phyloP scores from a whole-genome alignment of 2,329 filamentous ascomycete species.

The Madurella mycetomatis region DNA sequence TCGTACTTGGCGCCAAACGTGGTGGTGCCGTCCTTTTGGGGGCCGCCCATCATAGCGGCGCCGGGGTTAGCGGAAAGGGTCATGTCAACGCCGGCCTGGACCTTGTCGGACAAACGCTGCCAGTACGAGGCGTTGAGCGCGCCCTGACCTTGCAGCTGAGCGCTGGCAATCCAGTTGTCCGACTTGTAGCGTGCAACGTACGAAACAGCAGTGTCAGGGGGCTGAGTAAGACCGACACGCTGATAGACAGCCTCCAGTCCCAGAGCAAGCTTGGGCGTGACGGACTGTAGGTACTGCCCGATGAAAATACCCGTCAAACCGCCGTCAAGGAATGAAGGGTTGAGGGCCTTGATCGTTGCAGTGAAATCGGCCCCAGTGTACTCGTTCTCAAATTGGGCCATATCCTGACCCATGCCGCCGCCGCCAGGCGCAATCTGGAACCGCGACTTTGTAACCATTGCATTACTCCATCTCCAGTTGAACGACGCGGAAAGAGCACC shows the following conservation, averaged over 20 bases:
- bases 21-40: slow-evolving; percentile 80
- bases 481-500: slow-evolving; percentile 80
- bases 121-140: slow-evolving; percentile 90
- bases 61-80: slow-evolving; percentile 75
- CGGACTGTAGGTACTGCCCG: slow-evolving; percentile 88
- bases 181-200: slow-evolving; percentile 91
- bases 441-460: slow-evolving; percentile 75
- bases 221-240: slow-evolving; percentile 74
- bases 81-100: slow-evolving; percentile 93
- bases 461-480: slow-evolving; percentile 80
- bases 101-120: slow-evolving; percentile 86
- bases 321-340: slow-evolving; percentile 90
- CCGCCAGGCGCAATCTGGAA: slow-evolving; percentile 76
- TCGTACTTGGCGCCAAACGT: slow-evolving; percentile 97
- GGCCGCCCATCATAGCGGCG: slow-evolving; percentile 69
- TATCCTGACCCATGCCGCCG: slow-evolving; percentile 66
- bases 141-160: slow-evolving; percentile 83
- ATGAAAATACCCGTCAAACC: slow-evolving; percentile 93
- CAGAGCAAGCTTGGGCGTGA: slow-evolving; percentile 81
- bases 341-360: slow-evolving; percentile 86
- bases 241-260: slow-evolving; percentile 95
- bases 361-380: slow-evolving; percentile 93
- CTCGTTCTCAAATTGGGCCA: slow-evolving; percentile 92
- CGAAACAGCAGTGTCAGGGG: slow-evolving; percentile 85
- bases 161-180: slow-evolving; percentile 86